phyloP scores from a whole-genome alignment of 768 basidiomycete genomes.

The Atractiella rhizophila region DNA sequence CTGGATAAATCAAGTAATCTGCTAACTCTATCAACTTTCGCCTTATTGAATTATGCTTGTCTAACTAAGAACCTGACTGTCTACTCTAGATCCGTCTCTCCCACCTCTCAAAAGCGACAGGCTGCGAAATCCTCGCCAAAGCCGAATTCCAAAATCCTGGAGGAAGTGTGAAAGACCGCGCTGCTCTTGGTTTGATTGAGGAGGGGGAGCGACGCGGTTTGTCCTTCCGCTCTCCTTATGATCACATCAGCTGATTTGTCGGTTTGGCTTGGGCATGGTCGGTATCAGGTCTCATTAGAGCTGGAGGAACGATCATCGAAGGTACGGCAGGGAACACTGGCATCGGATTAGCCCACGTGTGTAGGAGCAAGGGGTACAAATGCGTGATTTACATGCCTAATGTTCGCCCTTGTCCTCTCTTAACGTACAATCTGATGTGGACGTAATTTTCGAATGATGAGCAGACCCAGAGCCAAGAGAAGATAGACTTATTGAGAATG shows the following conservation, averaged over 20 bases:
- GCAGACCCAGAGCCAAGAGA: conserved; percentile 59
- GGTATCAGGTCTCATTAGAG: conserved; percentile 34
- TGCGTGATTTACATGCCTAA: conserved; percentile 99
- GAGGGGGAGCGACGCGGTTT: too few relatives aligned
- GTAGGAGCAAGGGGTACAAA: conserved; percentile 71
- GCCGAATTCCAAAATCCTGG: conserved; percentile 98
- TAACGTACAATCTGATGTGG: background rate
- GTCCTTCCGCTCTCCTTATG: too few relatives aligned
- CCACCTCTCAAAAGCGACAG: conserved; percentile 65
- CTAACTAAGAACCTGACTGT: too few relatives aligned
- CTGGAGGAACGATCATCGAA: conserved; percentile 92
- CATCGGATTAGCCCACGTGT: conserved; percentile 80
- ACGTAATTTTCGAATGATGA: background rate
- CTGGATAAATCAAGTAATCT: too few relatives aligned
- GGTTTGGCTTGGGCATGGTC: background rate
- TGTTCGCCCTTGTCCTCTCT: conserved; percentile 36
- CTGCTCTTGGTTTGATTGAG: conserved; percentile 74
- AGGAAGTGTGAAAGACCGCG: conserved; percentile 90
- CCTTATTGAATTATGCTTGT: too few relatives aligned
- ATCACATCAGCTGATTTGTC: too few relatives aligned
- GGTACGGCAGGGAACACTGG: conserved; percentile 97
- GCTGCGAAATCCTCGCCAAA: conserved; percentile 69
- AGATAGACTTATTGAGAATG: conserved; percentile 91
- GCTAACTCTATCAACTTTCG: too few relatives aligned
- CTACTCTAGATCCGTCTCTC: too few relatives aligned